Evolutionary conservation across 2,329 filamentous ascomycete species (phyloP).

Genomic region (Aureobasidium sp.): DNA sequence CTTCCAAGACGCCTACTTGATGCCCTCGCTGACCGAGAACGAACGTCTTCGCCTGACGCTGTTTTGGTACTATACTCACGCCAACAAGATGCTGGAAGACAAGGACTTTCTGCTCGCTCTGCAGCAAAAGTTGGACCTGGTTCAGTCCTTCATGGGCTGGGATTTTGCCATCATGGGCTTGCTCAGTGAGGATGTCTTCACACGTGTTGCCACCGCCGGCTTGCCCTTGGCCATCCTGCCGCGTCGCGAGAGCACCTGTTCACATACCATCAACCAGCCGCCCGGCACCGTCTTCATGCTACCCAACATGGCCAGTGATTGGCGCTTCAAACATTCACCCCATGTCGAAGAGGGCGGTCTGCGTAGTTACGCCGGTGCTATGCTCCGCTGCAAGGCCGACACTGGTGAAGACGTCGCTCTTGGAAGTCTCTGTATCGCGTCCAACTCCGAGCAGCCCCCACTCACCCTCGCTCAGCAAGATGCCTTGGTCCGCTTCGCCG

Average conservation of each 20-base stretch:
- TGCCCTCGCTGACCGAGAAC: constrained; percentile 31
- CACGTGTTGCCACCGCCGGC: constrained; percentile 37
- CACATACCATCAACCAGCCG: constrained; percentile 34
- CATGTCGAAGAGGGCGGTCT: constrained; percentile 37
- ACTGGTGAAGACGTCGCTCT: constrained; percentile 35
- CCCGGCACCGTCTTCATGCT: constrained; percentile 32
- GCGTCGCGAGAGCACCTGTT: constrained; percentile 40
- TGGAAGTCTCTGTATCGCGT: constrained; percentile 40
- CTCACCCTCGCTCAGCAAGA: constrained; percentile 29
- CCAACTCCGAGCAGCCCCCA: constrained; percentile 28
- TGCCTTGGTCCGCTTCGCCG: constrained; percentile 32
- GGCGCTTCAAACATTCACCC: constrained; percentile 38
- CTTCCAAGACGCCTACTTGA: constrained; percentile 29
- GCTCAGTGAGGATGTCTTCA: constrained; percentile 38
- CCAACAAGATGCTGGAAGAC: constrained; percentile 33
- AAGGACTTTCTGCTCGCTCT: constrained; percentile 35
- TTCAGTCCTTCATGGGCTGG: constrained; percentile 38
- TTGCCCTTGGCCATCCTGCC: constrained; percentile 38
- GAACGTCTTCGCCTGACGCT: constrained; percentile 33
- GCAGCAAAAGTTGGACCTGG: constrained; percentile 38
- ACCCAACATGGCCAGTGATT: constrained; percentile 38
- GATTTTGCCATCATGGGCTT: constrained; percentile 42
- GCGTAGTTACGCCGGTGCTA: constrained; percentile 37
- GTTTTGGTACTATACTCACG: constrained; percentile 40
- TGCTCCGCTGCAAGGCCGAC: constrained; percentile 35